These are phyloP conservation scores for Magnolia changhungtana DNA, from an alignment of 164 flowering plant genomes.

Conservation along the genomic window DNA sequence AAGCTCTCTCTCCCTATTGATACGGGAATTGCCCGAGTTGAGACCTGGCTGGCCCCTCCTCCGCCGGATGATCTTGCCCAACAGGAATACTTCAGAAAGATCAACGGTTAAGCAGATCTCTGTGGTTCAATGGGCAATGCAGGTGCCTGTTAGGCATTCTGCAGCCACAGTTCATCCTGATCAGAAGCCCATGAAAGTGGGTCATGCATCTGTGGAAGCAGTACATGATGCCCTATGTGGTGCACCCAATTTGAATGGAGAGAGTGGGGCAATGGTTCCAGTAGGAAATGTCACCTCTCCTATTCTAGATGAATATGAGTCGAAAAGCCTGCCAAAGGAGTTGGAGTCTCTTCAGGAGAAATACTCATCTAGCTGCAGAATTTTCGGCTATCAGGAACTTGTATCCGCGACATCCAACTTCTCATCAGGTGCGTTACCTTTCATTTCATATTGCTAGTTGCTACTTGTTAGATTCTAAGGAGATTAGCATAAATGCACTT, in stretches of 20 bases:
- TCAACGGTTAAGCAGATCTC: slow-evolving; percentile 35
- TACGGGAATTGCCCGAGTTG: slow-evolving; percentile 45
- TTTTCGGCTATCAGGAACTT: slow-evolving; percentile 69
- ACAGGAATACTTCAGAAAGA: slow-evolving; percentile 12
- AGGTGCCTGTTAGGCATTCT: slow-evolving; percentile 41
- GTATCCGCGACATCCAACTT: slow-evolving; percentile 70
- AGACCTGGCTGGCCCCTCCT: slow-evolving; percentile 88
- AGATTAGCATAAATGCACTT: no score
- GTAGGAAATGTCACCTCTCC: slow-evolving; percentile 29
- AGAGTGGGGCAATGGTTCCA: slow-evolving; percentile 60
- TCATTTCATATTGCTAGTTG: not conserved
- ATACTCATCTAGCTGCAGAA: slow-evolving; percentile 68
- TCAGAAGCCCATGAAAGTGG: slow-evolving; percentile 16
- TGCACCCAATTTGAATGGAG: slow-evolving; percentile 26
- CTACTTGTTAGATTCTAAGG: not conserved
- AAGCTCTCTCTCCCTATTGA: slow-evolving; percentile 35
- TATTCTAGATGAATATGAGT: slow-evolving; percentile 11
- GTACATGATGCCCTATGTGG: not conserved
- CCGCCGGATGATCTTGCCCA: slow-evolving; percentile 34
- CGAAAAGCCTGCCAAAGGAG: slow-evolving; percentile 43
- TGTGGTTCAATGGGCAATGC: slow-evolving; percentile 75
- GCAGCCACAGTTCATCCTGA: slow-evolving; percentile 30
- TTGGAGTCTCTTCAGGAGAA: slow-evolving; percentile 64
- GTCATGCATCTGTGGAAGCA: not conserved
- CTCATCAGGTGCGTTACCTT: slow-evolving; percentile 46